Conservation (phyloP, 441 rosid species). For the Breynia disticha region DNA sequence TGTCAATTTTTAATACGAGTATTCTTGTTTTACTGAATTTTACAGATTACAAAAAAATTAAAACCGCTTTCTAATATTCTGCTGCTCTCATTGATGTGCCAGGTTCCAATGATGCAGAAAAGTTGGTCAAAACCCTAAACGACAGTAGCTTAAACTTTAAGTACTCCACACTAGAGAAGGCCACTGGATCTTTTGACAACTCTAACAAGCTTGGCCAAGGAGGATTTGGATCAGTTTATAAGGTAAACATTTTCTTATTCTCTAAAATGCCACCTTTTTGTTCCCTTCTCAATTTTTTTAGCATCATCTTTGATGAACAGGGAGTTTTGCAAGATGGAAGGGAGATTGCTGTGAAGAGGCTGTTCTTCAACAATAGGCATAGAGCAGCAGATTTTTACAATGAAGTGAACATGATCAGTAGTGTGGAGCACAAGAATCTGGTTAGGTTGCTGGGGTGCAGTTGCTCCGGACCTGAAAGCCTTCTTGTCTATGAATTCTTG, state of each 20-base stretch:
- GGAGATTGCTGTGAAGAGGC: conserved; percentile 90
- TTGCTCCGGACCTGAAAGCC: conserved; percentile 91
- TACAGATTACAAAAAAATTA: no score
- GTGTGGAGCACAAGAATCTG: conserved; percentile 79
- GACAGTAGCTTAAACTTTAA: conserved; percentile 89
- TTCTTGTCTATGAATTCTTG: conserved; percentile 79
- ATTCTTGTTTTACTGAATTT: no score
- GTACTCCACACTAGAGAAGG: conserved; percentile 79
- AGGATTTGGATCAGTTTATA: conserved; percentile 91
- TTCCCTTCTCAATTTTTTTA: no score
- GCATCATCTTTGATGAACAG: conserved; percentile 28
- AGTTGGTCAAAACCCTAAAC: conserved; percentile 52
- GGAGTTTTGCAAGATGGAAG: conserved; percentile 81
- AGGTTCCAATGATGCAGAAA: conserved; percentile 66
- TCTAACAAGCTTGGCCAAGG: conserved; percentile 93
- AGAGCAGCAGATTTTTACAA: conserved; percentile 88
- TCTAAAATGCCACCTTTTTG: neutral
- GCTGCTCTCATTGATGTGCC: conserved; percentile 6
- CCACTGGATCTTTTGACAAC: conserved; percentile 58
- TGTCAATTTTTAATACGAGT: neutral
- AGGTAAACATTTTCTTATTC: conserved; percentile 32
- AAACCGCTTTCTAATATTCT: conserved; percentile 2
- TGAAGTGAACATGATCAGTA: conserved; percentile 81
- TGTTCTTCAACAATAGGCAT: conserved; percentile 77
- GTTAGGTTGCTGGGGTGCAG: conserved; percentile 85